Conservation (phyloP, 192 early-diverging fungal species). For the Coemansia sp. region DNA sequence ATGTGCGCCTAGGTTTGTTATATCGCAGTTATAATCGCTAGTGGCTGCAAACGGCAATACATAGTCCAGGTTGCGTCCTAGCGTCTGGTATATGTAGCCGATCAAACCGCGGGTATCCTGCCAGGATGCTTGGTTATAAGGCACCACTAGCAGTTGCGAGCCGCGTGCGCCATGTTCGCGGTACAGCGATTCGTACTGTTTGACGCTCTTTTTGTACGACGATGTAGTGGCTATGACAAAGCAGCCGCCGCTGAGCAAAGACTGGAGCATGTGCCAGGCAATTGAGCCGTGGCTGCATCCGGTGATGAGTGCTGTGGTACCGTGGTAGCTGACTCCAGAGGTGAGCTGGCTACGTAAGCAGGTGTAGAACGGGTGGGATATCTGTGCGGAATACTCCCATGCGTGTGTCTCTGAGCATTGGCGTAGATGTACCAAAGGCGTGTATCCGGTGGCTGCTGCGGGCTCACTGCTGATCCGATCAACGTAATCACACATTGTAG, state of each 20-base stretch:
- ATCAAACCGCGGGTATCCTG: constrained; percentile 76
- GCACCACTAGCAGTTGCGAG: constrained; percentile 83
- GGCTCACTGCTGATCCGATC: constrained; percentile 65
- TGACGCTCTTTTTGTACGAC: constrained; percentile 71
- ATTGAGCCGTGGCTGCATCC: constrained; percentile 91
- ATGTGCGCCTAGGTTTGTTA: constrained; percentile 76
- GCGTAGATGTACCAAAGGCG: constrained; percentile 43
- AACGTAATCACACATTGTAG: constrained; percentile 86
- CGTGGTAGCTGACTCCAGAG: constrained; percentile 77
- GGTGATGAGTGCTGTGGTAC: constrained; percentile 81
- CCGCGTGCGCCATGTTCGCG: constrained; percentile 83
- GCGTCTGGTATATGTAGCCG: constrained; percentile 77
- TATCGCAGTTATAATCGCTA: constrained; percentile 79
- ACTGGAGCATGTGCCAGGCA: constrained; percentile 80
- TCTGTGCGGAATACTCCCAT: constrained; percentile 20
- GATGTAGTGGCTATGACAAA: constrained; percentile 83
- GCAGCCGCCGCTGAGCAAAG: constrained; percentile 71
- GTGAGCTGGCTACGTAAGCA: constrained; percentile 72
- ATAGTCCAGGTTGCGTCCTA: constrained; percentile 88
- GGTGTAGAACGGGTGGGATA: constrained; percentile 20
- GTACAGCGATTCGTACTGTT: constrained; percentile 87
- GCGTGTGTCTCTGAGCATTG: constrained; percentile 13
- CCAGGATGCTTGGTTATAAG: constrained; percentile 89
- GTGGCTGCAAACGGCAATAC: constrained; percentile 95
- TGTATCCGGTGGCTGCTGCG: neutral